These are phyloP conservation scores for Chytriomyces hyalinus DNA, from an alignment of 192 early-diverging fungal genomes.

Conservation along the genomic window DNA sequence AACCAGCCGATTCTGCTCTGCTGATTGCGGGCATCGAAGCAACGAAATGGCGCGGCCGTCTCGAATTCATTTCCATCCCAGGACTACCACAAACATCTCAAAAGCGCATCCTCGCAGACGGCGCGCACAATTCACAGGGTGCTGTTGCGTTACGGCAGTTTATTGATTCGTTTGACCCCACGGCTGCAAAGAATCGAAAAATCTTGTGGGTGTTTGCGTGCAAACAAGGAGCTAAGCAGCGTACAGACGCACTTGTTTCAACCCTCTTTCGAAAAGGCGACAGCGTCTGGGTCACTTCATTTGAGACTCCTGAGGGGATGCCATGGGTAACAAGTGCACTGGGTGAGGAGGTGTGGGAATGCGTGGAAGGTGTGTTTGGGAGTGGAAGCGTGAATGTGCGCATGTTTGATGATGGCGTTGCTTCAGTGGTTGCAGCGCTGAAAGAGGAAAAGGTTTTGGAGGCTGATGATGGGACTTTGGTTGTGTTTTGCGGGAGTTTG, in stretches of 20 bases:
- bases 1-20: background rate
- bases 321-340: slow-evolving; percentile 76
- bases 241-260: slow-evolving; percentile 58
- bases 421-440: slow-evolving; percentile 9
- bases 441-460: background rate
- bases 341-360: slow-evolving; percentile 54
- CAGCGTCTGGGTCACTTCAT: slow-evolving; percentile 69
- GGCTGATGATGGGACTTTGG: slow-evolving; percentile 48
- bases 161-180: slow-evolving; percentile 51
- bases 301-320: slow-evolving; percentile 82
- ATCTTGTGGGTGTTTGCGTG: slow-evolving; percentile 82
- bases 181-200: background rate
- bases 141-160: slow-evolving; percentile 69
- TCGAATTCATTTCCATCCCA: slow-evolving; percentile 67
- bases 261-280: slow-evolving; percentile 64
- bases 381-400: slow-evolving; percentile 1
- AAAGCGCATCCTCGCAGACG: slow-evolving; percentile 77
- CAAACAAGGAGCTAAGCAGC: slow-evolving; percentile 69
- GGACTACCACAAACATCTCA: background rate
- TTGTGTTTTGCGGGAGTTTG: slow-evolving; percentile 83
- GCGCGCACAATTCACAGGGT: slow-evolving; percentile 87
- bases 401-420: background rate
- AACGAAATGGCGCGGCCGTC: slow-evolving; percentile 82
- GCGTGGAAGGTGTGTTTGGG: slow-evolving; percentile 34
- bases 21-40: slow-evolving; percentile 60